These are phyloP conservation scores for Thielaviopsis cerberus DNA, from an alignment of 2,329 filamentous ascomycete genomes.

Conservation along the genomic window DNA sequence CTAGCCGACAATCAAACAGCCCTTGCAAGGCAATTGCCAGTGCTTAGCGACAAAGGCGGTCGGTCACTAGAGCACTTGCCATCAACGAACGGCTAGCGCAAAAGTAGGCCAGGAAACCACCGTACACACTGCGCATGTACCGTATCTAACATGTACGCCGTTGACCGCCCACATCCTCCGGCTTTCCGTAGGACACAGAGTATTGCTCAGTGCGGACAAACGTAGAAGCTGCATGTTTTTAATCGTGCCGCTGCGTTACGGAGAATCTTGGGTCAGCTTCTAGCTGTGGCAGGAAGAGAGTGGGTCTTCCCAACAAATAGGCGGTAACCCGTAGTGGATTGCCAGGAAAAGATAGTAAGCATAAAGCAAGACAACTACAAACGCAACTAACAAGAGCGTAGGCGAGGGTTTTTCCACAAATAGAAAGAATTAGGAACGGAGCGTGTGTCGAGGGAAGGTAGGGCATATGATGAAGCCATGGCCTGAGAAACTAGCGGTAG, in stretches of 20 bases:
- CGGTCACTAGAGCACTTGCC: too few species aligned
- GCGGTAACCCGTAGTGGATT: background rate
- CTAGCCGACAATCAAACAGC: background rate
- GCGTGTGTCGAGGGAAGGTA: background rate
- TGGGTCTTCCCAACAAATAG: background rate
- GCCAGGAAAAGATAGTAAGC: background rate
- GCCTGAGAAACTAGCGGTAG: background rate
- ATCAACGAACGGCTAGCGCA: too few species aligned
- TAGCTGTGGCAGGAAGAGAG: background rate
- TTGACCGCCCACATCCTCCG: too few species aligned
- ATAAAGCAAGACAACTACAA: background rate
- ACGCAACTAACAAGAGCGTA: background rate
- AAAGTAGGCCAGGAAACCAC: too few species aligned
- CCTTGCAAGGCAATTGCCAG: too few species aligned
- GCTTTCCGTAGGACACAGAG: too few species aligned
- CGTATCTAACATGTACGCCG: too few species aligned
- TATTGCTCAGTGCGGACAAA: too few species aligned
- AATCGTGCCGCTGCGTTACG: too few species aligned
- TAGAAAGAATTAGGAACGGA: background rate
- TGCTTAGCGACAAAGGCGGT: too few species aligned
- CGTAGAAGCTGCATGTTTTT: too few species aligned
- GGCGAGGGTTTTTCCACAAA: background rate
- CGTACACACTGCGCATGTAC: too few species aligned
- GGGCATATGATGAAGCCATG: background rate
- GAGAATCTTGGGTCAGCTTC: background rate